These are phyloP conservation scores for Talaromyces albobiverticillius DNA, from an alignment of 2,329 filamentous ascomycete genomes.

Conservation along the genomic window DNA sequence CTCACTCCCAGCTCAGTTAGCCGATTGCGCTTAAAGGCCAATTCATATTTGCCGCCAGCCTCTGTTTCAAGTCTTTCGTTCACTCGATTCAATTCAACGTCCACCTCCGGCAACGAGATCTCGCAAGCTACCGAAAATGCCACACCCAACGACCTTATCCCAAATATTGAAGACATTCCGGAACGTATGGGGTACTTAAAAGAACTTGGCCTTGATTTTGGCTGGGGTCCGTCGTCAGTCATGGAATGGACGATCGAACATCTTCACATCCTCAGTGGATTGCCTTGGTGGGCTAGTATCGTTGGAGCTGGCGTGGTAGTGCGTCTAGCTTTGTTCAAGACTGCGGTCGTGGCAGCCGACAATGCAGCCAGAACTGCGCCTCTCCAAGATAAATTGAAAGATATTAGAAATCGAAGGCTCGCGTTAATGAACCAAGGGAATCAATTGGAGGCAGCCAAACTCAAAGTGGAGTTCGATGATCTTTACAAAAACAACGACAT, in stretches of 20 bases:
- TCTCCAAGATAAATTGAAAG: conserved; percentile 55
- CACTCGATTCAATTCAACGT: conserved; percentile 39
- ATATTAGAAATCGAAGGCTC: conserved; percentile 43
- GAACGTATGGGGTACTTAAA: conserved; percentile 80
- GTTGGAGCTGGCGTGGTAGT: conserved; percentile 62
- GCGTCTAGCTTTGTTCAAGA: conserved; percentile 64
- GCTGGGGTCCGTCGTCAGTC: conserved; percentile 71
- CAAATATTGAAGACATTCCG: conserved; percentile 57
- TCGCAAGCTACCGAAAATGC: conserved; percentile 10
- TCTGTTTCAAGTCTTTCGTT: conserved; percentile 24
- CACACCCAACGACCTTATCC: conserved; percentile 19
- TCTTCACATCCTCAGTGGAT: conserved; percentile 69
- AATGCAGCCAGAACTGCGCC: conserved; percentile 59
- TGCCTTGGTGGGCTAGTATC: conserved; percentile 82
- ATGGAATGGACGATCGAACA: conserved; percentile 80
- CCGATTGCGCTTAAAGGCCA: conserved; percentile 6
- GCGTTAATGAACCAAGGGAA: conserved; percentile 42
- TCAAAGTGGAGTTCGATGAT: conserved; percentile 46
- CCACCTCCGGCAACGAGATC: conserved; percentile 18
- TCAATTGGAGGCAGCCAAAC: conserved; percentile 44
- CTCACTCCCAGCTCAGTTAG: conserved; percentile 18
- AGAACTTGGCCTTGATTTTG: conserved; percentile 80
- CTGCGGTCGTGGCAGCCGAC: conserved; percentile 62
- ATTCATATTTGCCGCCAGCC: conserved; percentile 15
- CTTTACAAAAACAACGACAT: conserved; percentile 58